Evolutionary conservation across 2,329 filamentous ascomycete species (phyloP).

Genomic region (Exophiala phaeomuriformis): DNA sequence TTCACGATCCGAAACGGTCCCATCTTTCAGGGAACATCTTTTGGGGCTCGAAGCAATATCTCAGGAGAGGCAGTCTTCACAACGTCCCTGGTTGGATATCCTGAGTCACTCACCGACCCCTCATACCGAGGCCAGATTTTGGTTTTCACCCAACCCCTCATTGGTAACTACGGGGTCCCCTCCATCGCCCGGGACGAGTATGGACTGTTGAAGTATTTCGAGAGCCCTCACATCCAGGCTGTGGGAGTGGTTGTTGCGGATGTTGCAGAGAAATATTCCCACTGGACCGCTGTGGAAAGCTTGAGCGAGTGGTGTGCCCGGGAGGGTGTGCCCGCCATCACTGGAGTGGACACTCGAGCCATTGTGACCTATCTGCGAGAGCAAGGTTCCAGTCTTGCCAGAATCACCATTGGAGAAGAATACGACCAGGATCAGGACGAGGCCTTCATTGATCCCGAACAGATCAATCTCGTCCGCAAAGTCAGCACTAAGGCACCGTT

Average conservation of each 20-base stretch:
- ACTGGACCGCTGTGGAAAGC: conserved; percentile 97
- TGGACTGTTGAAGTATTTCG: conserved; percentile 94
- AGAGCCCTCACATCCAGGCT: conserved; percentile 95
- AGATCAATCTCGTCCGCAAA: conserved; percentile 92
- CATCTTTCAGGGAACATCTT: conserved; percentile 92
- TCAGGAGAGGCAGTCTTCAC: conserved; percentile 98
- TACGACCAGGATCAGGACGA: conserved; percentile 98
- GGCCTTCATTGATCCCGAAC: conserved; percentile 86
- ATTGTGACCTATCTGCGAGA: conserved; percentile 95
- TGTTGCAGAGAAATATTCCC: conserved; percentile 86
- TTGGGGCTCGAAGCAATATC: conserved; percentile 92
- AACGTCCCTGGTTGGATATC: conserved; percentile 94
- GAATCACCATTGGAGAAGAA: conserved; percentile 91
- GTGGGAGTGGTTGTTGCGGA: conserved; percentile 94
- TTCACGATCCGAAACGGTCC: conserved; percentile 95
- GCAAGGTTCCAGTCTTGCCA: conserved; percentile 89
- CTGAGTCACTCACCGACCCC: conserved; percentile 71
- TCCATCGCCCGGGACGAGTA: conserved; percentile 75
- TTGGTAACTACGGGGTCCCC: conserved; percentile 97
- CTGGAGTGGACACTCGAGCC: conserved; percentile 90
- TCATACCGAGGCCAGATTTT: conserved; percentile 77
- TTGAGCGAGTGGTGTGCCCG: conserved; percentile 89
- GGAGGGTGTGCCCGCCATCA: conserved; percentile 92
- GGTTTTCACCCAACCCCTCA: conserved; percentile 95
- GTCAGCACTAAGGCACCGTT: conserved; percentile 98